Conservation (phyloP, 345 rosid species). For the Murraya koenigii region DNA sequence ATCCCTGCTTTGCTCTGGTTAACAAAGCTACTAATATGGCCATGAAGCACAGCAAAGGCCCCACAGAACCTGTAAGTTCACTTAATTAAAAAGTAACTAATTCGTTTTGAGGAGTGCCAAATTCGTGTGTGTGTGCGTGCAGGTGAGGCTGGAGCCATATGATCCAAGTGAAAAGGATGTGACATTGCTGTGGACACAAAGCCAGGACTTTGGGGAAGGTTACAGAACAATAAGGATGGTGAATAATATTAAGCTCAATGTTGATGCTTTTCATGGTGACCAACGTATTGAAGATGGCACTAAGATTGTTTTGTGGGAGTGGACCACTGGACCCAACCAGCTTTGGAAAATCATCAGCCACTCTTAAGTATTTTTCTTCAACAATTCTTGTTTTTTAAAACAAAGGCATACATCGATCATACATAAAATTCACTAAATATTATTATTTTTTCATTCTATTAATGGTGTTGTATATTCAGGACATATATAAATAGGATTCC, state of each 20-base stretch:
- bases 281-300: background rate
- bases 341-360: background rate
- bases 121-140: background rate
- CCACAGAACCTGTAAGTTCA: conserved; percentile 59
- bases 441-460: no score
- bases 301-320: background rate
- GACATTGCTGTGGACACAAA: background rate
- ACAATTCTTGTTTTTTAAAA: no score
- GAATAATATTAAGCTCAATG: background rate
- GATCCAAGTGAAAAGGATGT: background rate
- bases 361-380: background rate
- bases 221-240: background rate
- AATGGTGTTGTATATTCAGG: no score
- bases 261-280: background rate
- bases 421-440: no score
- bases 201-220: background rate
- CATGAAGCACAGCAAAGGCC: conserved; percentile 64
- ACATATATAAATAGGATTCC: no score
- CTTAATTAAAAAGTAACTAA: no score
- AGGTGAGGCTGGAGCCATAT: background rate
- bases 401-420: no score
- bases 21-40: conserved; percentile 81
- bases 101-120: no score
- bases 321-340: background rate
- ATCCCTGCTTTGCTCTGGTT: conserved; percentile 66